Percentiles rank a stretch among this genome's conserved stretches.
Conservation (phyloP, 306 rosid genomes). For the Dicorynia guianensis region DNA sequence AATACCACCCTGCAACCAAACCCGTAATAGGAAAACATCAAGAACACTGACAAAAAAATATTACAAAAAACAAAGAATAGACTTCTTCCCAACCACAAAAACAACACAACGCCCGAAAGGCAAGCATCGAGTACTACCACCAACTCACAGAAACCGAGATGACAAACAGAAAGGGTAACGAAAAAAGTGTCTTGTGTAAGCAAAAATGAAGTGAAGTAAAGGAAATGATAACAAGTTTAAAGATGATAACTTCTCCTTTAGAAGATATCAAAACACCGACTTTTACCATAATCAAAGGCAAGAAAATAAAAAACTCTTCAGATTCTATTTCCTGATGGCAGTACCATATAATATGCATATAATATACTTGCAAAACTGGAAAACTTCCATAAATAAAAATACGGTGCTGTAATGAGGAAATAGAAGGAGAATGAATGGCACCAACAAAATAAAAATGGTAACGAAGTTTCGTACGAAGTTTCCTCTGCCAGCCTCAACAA, state of each 20-base stretch:
- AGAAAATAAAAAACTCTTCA: constrained; percentile 5
- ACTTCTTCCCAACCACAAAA: constrained; percentile 48
- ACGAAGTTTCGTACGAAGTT: neutral
- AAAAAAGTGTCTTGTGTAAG: neutral
- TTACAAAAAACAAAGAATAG: neutral
- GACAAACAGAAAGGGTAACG: constrained; percentile 1
- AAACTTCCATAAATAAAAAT: neutral
- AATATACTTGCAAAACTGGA: neutral
- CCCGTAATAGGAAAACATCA: constrained; percentile 6
- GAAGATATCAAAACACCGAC: constrained; percentile 27
- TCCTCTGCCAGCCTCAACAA: constrained; percentile 23
- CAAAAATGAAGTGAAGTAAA: neutral
- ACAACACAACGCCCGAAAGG: constrained; percentile 41
- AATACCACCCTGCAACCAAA: constrained; percentile 50
- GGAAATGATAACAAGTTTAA: neutral
- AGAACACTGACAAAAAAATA: neutral
- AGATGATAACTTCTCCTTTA: constrained; percentile 22
- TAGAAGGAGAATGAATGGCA: neutral
- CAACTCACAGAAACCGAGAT: neutral
- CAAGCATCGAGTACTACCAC: constrained; percentile 15
- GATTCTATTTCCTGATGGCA: neutral
- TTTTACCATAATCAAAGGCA: constrained; percentile 9
- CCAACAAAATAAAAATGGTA: neutral
- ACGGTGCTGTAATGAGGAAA: neutral
- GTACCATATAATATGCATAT: neutral